These are phyloP conservation scores for Inosperma sp. DNA, from an alignment of 768 basidiomycete genomes.

Conservation along the genomic window DNA sequence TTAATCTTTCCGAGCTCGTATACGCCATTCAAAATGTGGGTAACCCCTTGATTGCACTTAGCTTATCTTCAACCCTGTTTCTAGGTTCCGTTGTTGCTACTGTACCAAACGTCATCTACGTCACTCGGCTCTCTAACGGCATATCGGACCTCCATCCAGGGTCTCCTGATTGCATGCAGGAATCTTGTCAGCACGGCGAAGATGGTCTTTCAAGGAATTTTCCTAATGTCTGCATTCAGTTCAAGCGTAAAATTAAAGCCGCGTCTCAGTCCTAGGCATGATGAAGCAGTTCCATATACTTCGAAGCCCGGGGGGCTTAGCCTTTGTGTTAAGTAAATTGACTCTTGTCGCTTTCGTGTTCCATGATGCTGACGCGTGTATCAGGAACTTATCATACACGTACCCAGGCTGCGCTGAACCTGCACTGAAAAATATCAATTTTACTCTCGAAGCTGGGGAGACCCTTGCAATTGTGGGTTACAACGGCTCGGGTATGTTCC, in stretches of 20 bases:
- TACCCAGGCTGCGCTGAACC: conserved; percentile 73
- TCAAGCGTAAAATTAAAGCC: conserved; percentile 71
- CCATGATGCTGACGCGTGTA: conserved; percentile 11
- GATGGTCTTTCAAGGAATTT: conserved; percentile 81
- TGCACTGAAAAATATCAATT: conserved; percentile 63
- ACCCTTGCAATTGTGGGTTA: conserved; percentile 81
- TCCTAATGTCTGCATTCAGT: conserved; percentile 82
- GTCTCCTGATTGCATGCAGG: conserved; percentile 60
- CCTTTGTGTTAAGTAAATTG: conserved; percentile 61
- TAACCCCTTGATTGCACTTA: conserved; percentile 22
- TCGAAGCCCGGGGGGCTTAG: conserved; percentile 54
- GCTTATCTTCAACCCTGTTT: conserved; percentile 12
- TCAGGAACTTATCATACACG: conserved; percentile 54
- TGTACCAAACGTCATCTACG: conserved; percentile 66
- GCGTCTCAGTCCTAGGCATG: conserved; percentile 55
- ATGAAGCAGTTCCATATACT: conserved; percentile 47
- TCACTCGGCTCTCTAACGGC: conserved; percentile 78
- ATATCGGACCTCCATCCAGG: conserved; percentile 74
- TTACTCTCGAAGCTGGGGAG: conserved; percentile 70
- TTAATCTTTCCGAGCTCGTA: conserved; percentile 61
- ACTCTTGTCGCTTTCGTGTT: not conserved
- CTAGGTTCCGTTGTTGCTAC: conserved; percentile 71
- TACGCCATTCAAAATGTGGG: conserved; percentile 68
- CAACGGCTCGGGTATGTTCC: conserved; percentile 66
- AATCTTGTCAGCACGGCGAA: conserved; percentile 58